These are phyloP conservation scores for Teratosphaeria epicoccoides DNA, from an alignment of 2,329 filamentous ascomycete genomes.

Conservation along the genomic window DNA sequence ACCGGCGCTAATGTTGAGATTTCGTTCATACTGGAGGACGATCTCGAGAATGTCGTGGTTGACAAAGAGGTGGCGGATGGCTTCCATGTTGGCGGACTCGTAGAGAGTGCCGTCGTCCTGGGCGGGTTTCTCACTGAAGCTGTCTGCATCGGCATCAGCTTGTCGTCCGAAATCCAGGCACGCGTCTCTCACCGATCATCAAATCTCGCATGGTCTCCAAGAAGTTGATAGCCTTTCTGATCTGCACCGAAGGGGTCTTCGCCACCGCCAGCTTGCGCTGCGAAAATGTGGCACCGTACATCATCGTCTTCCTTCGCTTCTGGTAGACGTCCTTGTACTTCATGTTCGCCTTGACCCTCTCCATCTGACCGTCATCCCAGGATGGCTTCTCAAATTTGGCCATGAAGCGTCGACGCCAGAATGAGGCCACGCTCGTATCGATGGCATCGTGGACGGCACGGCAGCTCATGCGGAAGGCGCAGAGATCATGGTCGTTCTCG, in stretches of 20 bases:
- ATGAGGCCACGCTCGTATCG: constrained; percentile 29
- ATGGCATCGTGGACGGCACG: constrained; percentile 29
- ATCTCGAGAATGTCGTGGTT: constrained; percentile 9
- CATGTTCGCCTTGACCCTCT: constrained; percentile 15
- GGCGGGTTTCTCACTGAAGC: constrained; percentile 20
- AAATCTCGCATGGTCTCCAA: constrained; percentile 32
- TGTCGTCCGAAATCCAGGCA: not conserved
- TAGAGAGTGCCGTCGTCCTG: constrained; percentile 15
- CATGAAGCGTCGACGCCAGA: constrained; percentile 39
- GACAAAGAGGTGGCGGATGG: constrained; percentile 23
- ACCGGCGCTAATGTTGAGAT: not conserved
- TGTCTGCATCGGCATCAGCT: constrained; percentile 15
- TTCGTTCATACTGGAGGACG: constrained; percentile 2
- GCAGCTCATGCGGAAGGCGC: constrained; percentile 32
- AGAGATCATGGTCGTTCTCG: constrained; percentile 34
- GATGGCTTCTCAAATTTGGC: constrained; percentile 30
- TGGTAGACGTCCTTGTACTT: constrained; percentile 30
- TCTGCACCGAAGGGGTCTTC: constrained; percentile 10
- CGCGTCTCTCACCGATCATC: constrained; percentile 32
- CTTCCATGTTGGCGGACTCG: constrained; percentile 26
- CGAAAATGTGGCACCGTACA: constrained; percentile 18
- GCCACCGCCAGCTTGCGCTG: constrained; percentile 7
- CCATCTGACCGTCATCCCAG: constrained; percentile 2
- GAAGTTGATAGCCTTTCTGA: constrained; percentile 6
- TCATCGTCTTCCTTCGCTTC: constrained; percentile 17